Evolutionary conservation across 108 stramenopile genomes (phyloP).

Genomic region (Cyclotella sp.): DNA sequence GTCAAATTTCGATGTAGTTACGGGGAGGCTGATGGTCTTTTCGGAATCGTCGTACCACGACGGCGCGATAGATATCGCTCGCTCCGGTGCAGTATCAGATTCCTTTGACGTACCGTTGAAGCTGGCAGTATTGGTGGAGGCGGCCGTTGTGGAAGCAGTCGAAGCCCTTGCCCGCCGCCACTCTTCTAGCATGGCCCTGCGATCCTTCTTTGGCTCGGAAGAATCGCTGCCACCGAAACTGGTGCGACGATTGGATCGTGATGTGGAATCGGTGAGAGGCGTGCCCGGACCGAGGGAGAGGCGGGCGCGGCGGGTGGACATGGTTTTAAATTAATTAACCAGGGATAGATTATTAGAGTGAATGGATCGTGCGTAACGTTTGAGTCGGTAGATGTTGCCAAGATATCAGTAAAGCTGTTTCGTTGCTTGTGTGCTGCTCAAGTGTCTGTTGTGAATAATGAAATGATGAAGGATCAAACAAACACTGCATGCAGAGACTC

Average conservation of each 20-base stretch:
- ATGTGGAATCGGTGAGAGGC: conserved; percentile 29
- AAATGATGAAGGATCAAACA: not conserved
- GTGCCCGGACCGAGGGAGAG: conserved; percentile 5
- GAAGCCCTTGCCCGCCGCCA: conserved; percentile 55
- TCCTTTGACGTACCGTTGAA: not conserved
- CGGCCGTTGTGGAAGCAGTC: not conserved
- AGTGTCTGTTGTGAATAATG: not conserved
- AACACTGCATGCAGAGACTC: not conserved
- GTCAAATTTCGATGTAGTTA: conserved; percentile 33
- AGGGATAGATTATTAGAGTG: not conserved
- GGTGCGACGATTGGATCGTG: conserved; percentile 39
- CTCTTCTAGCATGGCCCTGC: conserved; percentile 77
- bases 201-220: conserved; percentile 47
- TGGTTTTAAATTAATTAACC: not conserved
- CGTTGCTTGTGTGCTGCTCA: no score
- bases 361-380: no score
- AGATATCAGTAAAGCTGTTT: no score
- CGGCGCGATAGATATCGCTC: conserved; percentile 12
- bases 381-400: no score
- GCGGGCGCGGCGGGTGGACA: not conserved
- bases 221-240: conserved; percentile 28
- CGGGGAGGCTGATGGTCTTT: not conserved
- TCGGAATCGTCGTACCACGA: conserved; percentile 10
- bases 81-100: no score
- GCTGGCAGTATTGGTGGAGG: not conserved